phyloP scores from a whole-genome alignment of 768 basidiomycete genomes.

The Boletus pseudo-olivaceus region DNA sequence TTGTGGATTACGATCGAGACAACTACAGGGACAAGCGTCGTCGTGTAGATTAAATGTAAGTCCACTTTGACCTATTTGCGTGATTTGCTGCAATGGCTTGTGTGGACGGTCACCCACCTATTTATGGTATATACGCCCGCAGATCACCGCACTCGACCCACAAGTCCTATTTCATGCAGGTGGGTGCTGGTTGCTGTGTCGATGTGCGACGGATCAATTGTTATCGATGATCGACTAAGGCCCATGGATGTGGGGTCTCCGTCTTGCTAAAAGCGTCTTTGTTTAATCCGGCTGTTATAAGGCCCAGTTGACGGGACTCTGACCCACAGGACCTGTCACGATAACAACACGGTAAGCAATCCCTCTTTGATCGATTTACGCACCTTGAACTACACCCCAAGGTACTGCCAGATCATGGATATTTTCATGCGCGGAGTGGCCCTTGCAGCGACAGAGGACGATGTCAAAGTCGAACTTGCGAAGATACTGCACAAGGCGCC shows the following conservation, averaged over 20 bases:
- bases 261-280: background rate
- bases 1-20: constrained; percentile 32
- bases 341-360: constrained; percentile 19
- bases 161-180: background rate
- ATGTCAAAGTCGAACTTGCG: constrained; percentile 33
- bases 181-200: background rate
- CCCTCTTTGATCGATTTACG: background rate
- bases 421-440: constrained; percentile 33
- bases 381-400: background rate
- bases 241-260: background rate
- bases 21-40: constrained; percentile 50
- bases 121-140: background rate
- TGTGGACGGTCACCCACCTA: background rate
- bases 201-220: background rate
- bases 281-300: constrained; percentile 14
- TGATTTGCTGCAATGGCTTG: constrained; percentile 1
- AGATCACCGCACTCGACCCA: constrained; percentile 13
- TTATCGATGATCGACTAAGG: constrained; percentile 19
- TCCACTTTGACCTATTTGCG: constrained; percentile 4
- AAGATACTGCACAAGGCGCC: constrained; percentile 33
- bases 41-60: constrained; percentile 47
- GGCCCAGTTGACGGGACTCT: background rate
- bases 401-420: constrained; percentile 28
- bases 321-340: constrained; percentile 5
- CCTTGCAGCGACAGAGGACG: constrained; percentile 27